Evolutionary conservation across 176 grass and related monocot species (phyloP).

Genomic region (Coix lacrymajobi): DNA sequence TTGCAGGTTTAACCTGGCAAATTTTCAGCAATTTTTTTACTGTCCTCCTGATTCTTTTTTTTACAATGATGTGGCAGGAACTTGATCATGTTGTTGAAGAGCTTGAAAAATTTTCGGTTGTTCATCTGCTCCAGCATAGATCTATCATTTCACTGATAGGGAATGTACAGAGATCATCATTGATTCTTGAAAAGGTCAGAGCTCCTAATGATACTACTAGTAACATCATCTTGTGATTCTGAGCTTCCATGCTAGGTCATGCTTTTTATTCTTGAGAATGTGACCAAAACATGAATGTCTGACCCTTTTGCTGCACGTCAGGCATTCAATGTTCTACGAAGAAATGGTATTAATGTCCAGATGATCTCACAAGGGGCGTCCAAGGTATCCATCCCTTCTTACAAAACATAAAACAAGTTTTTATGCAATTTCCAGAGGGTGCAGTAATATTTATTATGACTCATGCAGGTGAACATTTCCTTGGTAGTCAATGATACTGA

Average conservation of each 20-base stretch:
- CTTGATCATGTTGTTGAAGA: conserved; percentile 85
- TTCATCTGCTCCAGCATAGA: conserved; percentile 76
- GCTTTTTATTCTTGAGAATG: background rate
- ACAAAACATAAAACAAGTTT: background rate
- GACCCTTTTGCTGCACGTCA: background rate
- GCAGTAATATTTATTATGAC: background rate
- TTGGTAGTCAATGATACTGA: conserved; percentile 84
- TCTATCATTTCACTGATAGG: conserved; percentile 93
- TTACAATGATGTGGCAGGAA: conserved; percentile 68
- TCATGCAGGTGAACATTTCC: conserved; percentile 65
- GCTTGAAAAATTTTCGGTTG: conserved; percentile 80
- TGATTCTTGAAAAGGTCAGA: conserved; percentile 88
- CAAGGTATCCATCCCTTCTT: conserved; percentile 46
- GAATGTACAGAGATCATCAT: conserved; percentile 77
- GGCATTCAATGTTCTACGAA: conserved; percentile 84
- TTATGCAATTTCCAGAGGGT: background rate
- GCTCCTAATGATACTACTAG: background rate
- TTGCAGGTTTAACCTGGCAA: no score
- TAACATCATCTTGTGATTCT: background rate
- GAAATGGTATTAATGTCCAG: conserved; percentile 83
- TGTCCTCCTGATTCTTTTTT: no score
- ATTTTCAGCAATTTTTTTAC: no score
- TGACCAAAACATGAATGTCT: background rate
- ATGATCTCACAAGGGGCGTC: conserved; percentile 99
- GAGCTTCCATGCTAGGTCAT: background rate